phyloP scores from a whole-genome alignment of 2,329 filamentous ascomycete genomes.

The Fusarium pseudonygamai region DNA sequence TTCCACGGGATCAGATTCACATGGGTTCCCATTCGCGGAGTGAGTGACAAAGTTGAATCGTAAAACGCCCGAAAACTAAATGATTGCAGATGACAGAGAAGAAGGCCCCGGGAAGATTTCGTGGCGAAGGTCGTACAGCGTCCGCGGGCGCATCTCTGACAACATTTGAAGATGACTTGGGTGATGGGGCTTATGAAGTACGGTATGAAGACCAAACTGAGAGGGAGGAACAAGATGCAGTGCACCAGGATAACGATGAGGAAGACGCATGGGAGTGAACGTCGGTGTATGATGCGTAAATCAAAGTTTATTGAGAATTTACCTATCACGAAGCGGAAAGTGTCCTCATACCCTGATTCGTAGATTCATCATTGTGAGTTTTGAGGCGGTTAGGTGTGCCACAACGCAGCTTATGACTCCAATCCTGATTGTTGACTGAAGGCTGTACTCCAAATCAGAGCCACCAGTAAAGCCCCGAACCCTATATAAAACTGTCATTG shows the following conservation, averaged over 20 bases:
- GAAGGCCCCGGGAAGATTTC: background rate
- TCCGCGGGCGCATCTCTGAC: background rate
- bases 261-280: background rate
- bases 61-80: background rate
- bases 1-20: background rate
- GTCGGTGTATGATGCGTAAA: fast-evolving
- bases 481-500: fast-evolving
- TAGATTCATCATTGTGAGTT: fast-evolving
- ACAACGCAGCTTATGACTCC: too few relatives aligned
- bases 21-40: background rate
- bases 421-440: background rate
- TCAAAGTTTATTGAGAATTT: too few relatives aligned
- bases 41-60: background rate
- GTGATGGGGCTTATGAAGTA: background rate
- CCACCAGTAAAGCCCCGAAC: too few relatives aligned
- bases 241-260: background rate
- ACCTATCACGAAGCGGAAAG: fast-evolving
- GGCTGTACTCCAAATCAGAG: too few relatives aligned
- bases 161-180: background rate
- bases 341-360: background rate
- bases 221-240: background rate
- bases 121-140: background rate
- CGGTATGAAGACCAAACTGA: background rate
- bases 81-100: background rate
- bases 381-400: too few relatives aligned